Percentiles rank a stretch among this genome's conserved stretches.
Conservation (phyloP, 495 filamentous ascomycete genomes). For the Lasiosphaeriaceae sp. region DNA sequence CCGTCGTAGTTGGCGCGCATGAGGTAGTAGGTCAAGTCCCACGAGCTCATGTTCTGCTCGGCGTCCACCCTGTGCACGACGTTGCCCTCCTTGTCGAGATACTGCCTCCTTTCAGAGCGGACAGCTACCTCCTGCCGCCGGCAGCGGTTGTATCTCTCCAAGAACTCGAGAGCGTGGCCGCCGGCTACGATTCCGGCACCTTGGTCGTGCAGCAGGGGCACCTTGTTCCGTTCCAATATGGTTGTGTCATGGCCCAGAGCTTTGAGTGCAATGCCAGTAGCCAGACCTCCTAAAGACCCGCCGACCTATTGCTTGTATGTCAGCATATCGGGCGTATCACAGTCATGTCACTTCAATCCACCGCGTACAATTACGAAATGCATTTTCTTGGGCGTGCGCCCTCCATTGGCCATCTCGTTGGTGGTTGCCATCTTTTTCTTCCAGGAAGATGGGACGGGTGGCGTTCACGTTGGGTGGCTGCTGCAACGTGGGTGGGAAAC, state of each 20-base stretch:
- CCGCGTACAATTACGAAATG: slow-evolving; percentile 33
- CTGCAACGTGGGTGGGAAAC: too few relatives aligned
- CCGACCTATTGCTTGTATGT: slow-evolving; percentile 33
- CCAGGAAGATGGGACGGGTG: too few relatives aligned
- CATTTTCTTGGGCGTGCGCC: slow-evolving; percentile 4
- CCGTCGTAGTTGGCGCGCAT: slow-evolving; percentile 56
- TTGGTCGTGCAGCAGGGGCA: slow-evolving; percentile 47
- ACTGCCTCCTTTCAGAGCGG: slow-evolving; percentile 33
- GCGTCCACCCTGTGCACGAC: slow-evolving; percentile 39
- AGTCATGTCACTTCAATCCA: not conserved
- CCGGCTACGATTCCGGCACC: slow-evolving; percentile 54
- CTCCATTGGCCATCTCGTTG: not conserved
- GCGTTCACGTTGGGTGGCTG: too few relatives aligned
- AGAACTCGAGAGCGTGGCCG: slow-evolving; percentile 30
- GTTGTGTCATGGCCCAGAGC: slow-evolving; percentile 45
- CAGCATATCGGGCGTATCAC: not conserved
- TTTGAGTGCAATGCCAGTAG: slow-evolving; percentile 47
- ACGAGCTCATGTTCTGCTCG: slow-evolving; percentile 48
- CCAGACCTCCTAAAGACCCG: slow-evolving; percentile 46
- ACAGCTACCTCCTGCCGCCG: slow-evolving; percentile 32
- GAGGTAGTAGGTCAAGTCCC: slow-evolving; percentile 53
- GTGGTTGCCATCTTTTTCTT: not conserved
- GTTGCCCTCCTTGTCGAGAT: slow-evolving; percentile 41
- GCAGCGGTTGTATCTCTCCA: slow-evolving; percentile 35
- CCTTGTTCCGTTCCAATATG: slow-evolving; percentile 50